These are phyloP conservation scores for Starmerella geochares DNA, from an alignment of 805 yeast species.

Conservation along the genomic window DNA sequence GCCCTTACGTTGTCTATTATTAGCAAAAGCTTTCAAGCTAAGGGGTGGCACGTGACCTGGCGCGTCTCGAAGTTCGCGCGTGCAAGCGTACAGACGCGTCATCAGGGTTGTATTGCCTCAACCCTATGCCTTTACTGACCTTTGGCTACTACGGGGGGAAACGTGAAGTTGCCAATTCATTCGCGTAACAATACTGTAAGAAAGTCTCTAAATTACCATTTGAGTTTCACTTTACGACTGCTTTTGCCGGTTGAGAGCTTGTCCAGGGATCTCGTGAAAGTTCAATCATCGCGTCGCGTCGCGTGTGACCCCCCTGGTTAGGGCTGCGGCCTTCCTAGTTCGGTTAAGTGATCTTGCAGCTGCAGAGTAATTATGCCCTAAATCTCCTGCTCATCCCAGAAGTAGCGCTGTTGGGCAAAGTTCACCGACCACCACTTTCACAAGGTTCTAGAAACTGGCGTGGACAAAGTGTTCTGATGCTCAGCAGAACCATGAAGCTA, in stretches of 20 bases:
- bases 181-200: too few relatives aligned
- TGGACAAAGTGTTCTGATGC: background rate
- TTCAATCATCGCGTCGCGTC: background rate
- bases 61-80: background rate
- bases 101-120: background rate
- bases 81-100: background rate
- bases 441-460: background rate
- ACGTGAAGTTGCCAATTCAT: too few relatives aligned
- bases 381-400: slow-evolving; percentile 1
- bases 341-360: slow-evolving; percentile 4
- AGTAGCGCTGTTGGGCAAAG: background rate
- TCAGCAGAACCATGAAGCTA: slow-evolving; percentile 2
- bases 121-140: background rate
- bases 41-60: background rate
- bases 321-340: slow-evolving; percentile 1
- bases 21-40: background rate
- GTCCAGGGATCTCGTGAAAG: too few relatives aligned
- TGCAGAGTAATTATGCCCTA: background rate
- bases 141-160: too few relatives aligned
- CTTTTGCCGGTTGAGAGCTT: too few relatives aligned
- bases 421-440: slow-evolving; percentile 1
- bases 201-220: too few relatives aligned
- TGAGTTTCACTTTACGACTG: too few relatives aligned
- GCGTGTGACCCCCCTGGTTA: slow-evolving; percentile 5
- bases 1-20: background rate